Conservation (phyloP, 495 filamentous ascomycete genomes). For the Aspergillus leporis region DNA sequence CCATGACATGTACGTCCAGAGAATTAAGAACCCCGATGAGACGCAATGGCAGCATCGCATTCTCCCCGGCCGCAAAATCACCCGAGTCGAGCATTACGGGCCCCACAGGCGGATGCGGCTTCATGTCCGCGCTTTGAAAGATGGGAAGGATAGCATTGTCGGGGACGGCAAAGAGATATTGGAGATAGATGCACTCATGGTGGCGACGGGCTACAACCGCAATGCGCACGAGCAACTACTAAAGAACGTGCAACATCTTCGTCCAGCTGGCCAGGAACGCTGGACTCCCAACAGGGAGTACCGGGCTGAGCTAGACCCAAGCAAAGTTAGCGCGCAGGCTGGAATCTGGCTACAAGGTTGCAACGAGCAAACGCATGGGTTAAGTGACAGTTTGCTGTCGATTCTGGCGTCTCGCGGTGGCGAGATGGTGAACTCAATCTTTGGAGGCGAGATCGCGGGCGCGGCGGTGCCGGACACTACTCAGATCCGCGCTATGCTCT, state of each 20-base stretch:
- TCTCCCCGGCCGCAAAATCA: constrained; percentile 62
- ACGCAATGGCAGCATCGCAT: constrained; percentile 80
- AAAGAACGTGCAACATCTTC: constrained; percentile 58
- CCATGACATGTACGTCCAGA: constrained; percentile 79
- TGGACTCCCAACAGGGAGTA: constrained; percentile 65
- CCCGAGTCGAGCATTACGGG: constrained; percentile 53
- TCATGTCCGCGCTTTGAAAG: constrained; percentile 31
- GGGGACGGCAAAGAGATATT: constrained; percentile 54
- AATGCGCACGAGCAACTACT: constrained; percentile 80
- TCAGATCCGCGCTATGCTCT: constrained; percentile 44
- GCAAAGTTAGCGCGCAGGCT: constrained; percentile 59
- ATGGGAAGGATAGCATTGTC: constrained; percentile 24
- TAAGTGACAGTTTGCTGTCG: constrained; percentile 79
- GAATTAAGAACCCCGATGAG: constrained; percentile 67
- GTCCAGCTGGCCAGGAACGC: constrained; percentile 50
- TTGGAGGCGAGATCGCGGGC: constrained; percentile 50
- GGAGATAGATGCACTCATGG: constrained; percentile 77
- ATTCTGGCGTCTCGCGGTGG: constrained; percentile 74
- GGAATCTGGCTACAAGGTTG: constrained; percentile 95
- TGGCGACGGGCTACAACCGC: constrained; percentile 84
- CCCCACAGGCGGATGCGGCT: constrained; percentile 43
- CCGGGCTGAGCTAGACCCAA: constrained; percentile 63
- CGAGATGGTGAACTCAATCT: constrained; percentile 76
- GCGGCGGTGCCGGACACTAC: constrained; percentile 41
- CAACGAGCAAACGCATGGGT: constrained; percentile 87